These are phyloP conservation scores for Rosellinia necatrix DNA, from an alignment of 2,329 filamentous ascomycete species.

Conservation along the genomic window DNA sequence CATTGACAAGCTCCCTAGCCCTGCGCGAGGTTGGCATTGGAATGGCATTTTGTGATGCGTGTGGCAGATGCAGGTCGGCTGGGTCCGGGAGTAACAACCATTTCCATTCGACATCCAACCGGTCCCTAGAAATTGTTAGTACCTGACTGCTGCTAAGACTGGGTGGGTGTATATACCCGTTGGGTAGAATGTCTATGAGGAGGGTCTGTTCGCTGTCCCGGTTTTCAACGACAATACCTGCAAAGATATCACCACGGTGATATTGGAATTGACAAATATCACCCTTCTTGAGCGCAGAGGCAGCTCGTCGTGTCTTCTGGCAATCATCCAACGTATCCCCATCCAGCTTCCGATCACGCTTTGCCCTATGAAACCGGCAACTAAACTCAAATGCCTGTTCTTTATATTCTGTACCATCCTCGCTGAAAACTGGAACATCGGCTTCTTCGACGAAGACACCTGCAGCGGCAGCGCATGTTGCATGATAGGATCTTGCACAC, in stretches of 20 bases:
- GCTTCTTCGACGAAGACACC: constrained; percentile 91
- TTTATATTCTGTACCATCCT: constrained; percentile 90
- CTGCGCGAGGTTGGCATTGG: constrained; percentile 69
- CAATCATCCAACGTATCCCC: constrained; percentile 72
- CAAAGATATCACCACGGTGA: constrained; percentile 84
- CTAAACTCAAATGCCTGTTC: constrained; percentile 91
- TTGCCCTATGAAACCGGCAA: constrained; percentile 90
- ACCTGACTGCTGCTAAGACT: constrained; percentile 14
- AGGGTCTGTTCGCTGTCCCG: constrained; percentile 74
- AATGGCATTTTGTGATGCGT: constrained; percentile 73
- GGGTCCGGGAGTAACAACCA: constrained; percentile 77
- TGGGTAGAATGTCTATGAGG: constrained; percentile 81
- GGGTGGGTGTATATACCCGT: constrained; percentile 60
- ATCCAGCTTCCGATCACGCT: constrained; percentile 77
- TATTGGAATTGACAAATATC: constrained; percentile 89
- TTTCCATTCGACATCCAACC: constrained; percentile 82
- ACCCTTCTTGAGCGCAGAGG: constrained; percentile 68
- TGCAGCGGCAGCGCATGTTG: constrained; percentile 89
- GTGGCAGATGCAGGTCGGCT: constrained; percentile 72
- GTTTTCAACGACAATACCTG: constrained; percentile 86
- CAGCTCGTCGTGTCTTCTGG: constrained; percentile 69
- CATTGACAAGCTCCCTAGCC: constrained; percentile 69
- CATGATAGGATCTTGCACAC: constrained; percentile 90
- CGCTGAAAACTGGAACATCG: constrained; percentile 82
- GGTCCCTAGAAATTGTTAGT: constrained; percentile 63